Base-by-base conservation (phyloP, 1,284 basidiomycete genomes). In the Apiotrichum gracile region DNA sequence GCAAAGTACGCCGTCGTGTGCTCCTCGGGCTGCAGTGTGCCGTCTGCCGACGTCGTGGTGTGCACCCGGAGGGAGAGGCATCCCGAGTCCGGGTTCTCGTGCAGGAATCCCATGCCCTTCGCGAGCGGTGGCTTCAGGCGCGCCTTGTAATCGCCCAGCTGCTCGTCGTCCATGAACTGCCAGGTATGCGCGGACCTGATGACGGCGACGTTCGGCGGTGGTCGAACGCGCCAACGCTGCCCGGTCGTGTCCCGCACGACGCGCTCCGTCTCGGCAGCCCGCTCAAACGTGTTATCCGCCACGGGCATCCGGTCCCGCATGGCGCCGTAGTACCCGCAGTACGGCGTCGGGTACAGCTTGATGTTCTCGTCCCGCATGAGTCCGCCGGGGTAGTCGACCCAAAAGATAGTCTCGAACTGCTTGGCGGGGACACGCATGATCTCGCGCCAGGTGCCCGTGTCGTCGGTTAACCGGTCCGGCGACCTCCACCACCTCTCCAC, bases 261-360 rank as follows among this genome's bases (percentile, higher is more conserved):
- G 10, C 27, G 19, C 8, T 9, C 16, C 9, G 40, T 12, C 5
- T 14, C 13, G 29, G 22, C 26, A 13, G 39, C 22, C 10, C 25
- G 1, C 8, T 42, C 54, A 14, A 51, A 21, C 6, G 27, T 24
- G 34, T 47, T 37, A 16, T 47, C 8, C 3, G 35, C 52, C 24
- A 47, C 46, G 4, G 10, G n/a, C 9, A 55, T 41, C 10, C 54
- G 49, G 49, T 55, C 54, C 9, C 54, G 49, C 54, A 55, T 55
- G 35, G 54, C 54, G 4, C 54, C 54, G 22, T 55, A 55, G 46
- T 55, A 55, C 37, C 54, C 54, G 45, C 49, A 55, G 46, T 55
- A 55, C 31, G 54, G 54, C n/a, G 54, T 55, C 3, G 54, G 54
- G 29, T 55, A 55, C 12, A 55, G 19, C 41, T 27, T 27, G 5